These are phyloP conservation scores for Cinnamomum micranthum DNA, from an alignment of 164 flowering plant species.

Conservation along the genomic window DNA sequence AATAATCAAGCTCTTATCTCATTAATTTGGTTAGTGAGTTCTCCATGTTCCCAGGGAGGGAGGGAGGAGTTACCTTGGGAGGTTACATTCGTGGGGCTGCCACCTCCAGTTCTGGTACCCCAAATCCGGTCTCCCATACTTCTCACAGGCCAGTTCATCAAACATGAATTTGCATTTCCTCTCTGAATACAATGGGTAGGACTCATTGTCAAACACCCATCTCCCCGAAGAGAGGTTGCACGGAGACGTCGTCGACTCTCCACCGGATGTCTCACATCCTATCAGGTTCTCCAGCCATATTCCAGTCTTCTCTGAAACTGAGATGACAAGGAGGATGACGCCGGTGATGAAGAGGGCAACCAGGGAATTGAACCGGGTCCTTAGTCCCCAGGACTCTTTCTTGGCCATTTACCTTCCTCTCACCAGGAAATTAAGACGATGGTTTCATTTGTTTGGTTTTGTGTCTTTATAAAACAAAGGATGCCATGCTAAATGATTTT, in stretches of 20 bases:
- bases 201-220: conserved; percentile 73
- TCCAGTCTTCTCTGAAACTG: conserved; percentile 27
- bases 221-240: conserved; percentile 71
- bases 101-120: conserved; percentile 80
- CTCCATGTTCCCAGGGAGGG: not conserved
- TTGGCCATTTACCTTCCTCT: too few relatives aligned
- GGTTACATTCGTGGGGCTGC: conserved; percentile 83
- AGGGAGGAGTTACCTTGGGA: conserved; percentile 58
- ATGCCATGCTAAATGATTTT: too few relatives aligned
- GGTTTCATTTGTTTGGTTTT: too few relatives aligned
- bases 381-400: too few relatives aligned
- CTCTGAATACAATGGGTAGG: conserved; percentile 74
- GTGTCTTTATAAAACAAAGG: too few relatives aligned
- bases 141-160: conserved; percentile 78
- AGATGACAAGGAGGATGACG: conserved; percentile 31
- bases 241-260: conserved; percentile 1
- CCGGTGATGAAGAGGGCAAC: conserved; percentile 27
- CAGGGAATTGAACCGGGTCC: conserved; percentile 23
- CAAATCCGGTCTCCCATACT: conserved; percentile 74
- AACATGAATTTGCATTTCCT: conserved; percentile 71
- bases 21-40: too few relatives aligned
- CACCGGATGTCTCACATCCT: not conserved
- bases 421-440: too few relatives aligned
- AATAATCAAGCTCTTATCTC: too few relatives aligned
- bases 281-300: conserved; percentile 4